These are phyloP conservation scores for Trichoderma lentiforme DNA, from an alignment of 2,329 filamentous ascomycete species.

Conservation along the genomic window DNA sequence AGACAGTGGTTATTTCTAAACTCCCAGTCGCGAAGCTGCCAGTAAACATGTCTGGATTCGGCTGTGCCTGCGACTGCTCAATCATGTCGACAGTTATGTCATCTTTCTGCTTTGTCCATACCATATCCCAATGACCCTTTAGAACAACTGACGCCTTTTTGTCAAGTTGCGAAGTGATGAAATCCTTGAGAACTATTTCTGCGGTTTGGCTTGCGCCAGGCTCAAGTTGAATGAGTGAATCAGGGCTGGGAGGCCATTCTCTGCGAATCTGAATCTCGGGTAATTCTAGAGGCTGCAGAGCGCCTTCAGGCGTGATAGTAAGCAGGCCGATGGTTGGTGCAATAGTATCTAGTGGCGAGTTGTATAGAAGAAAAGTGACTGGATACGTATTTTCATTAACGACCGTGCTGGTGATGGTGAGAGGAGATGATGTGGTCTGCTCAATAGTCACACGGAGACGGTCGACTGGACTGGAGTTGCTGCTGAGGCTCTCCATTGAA, in stretches of 20 bases:
- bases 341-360: conserved; percentile 44
- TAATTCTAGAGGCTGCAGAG: conserved; percentile 34
- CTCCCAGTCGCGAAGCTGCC: conserved; percentile 24
- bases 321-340: conserved; percentile 42
- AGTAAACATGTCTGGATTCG: conserved; percentile 23
- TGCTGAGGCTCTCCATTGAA: conserved; percentile 20
- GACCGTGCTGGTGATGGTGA: conserved; percentile 36
- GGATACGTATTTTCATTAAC: conserved; percentile 38
- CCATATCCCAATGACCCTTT: conserved; percentile 38
- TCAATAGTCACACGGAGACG: conserved; percentile 34
- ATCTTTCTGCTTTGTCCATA: conserved; percentile 28
- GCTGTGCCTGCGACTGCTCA: conserved; percentile 22
- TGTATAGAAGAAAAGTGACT: conserved; percentile 42
- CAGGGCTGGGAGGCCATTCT: conserved; percentile 39
- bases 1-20: background rate
- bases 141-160: conserved; percentile 33
- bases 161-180: conserved; percentile 32
- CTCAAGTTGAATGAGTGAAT: conserved; percentile 38
- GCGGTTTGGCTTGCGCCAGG: conserved; percentile 35
- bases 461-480: conserved; percentile 20
- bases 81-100: conserved; percentile 21
- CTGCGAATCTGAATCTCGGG: conserved; percentile 38
- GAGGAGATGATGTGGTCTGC: conserved; percentile 35
- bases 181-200: conserved; percentile 36
- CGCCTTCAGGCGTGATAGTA: conserved; percentile 36